Conservation (phyloP, 2,329 filamentous ascomycete species). For the Paraphaeosphaeria sporulosa region DNA sequence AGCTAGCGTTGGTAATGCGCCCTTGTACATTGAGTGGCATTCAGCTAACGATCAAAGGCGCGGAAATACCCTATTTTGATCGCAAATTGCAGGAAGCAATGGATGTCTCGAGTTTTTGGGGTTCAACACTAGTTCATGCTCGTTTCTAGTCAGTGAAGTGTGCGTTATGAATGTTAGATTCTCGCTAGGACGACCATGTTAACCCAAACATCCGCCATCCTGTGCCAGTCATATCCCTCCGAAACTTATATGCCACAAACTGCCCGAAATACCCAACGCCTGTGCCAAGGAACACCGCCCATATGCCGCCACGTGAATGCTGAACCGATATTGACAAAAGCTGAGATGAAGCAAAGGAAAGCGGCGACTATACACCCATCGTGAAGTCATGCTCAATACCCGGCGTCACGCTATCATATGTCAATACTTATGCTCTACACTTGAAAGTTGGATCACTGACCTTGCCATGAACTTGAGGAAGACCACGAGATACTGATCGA, state of each 20-base stretch:
- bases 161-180: background rate
- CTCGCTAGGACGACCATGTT: background rate
- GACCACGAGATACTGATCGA: conserved; percentile 88
- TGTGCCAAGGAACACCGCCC: background rate
- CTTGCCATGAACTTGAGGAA: conserved; percentile 78
- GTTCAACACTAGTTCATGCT: background rate
- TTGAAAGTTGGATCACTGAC: conserved; percentile 24
- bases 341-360: conserved; percentile 25
- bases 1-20: conserved; percentile 5
- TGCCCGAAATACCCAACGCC: conserved; percentile 4
- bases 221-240: background rate
- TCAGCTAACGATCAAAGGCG: conserved; percentile 6
- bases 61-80: conserved; percentile 6
- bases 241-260: background rate
- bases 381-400: conserved; percentile 98
- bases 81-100: background rate
- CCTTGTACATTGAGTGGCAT: background rate
- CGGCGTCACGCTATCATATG: conserved; percentile 82
- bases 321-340: background rate
- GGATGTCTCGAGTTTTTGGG: background rate
- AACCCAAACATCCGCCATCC: background rate
- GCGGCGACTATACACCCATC: conserved; percentile 75
- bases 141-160: background rate
- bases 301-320: conserved; percentile 8
- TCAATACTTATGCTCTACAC: conserved; percentile 58